Evolutionary conservation across 257 asterid species (phyloP).

Genomic region (Solanum sejunctum): DNA sequence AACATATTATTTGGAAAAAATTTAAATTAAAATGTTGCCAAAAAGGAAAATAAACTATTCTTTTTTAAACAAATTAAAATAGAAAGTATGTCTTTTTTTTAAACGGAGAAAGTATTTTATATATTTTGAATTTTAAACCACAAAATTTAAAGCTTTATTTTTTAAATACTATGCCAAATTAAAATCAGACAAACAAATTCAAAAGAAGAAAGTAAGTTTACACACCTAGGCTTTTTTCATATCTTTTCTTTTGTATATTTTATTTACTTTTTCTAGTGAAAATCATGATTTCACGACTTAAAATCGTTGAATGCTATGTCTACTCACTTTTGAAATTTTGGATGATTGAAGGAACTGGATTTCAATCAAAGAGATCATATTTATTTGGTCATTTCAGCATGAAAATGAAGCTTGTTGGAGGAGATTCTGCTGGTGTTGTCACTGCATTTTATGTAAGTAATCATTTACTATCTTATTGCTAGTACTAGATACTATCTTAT

Average conservation of each 20-base stretch:
- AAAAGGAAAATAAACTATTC: no score
- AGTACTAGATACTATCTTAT: background rate
- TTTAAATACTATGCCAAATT: no score
- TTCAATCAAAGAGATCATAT: conserved; percentile 21
- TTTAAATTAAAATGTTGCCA: no score
- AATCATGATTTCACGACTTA: background rate
- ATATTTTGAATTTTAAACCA: no score
- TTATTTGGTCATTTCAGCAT: conserved; percentile 33
- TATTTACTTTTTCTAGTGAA: background rate
- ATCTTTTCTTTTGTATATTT: no score
- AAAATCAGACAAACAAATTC: background rate
- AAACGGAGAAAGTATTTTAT: no score
- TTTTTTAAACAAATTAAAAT: no score
- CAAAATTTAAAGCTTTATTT: no score
- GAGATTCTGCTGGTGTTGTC: conserved; percentile 31
- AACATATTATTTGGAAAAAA: no score
- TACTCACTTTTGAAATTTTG: background rate
- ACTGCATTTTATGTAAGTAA: conserved; percentile 23
- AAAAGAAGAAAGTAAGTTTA: background rate
- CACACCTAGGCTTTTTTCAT: background rate
- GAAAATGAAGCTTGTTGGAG: conserved; percentile 27
- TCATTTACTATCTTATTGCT: background rate
- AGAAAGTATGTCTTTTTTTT: no score
- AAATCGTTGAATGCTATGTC: background rate
- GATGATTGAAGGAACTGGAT: conserved; percentile 23